A percentile compares a stretch with the other conserved stretches of the same genome.
Evolutionary conservation across 768 basidiomycete species (phyloP).

Genomic region (Xerocomus potaroensis): DNA sequence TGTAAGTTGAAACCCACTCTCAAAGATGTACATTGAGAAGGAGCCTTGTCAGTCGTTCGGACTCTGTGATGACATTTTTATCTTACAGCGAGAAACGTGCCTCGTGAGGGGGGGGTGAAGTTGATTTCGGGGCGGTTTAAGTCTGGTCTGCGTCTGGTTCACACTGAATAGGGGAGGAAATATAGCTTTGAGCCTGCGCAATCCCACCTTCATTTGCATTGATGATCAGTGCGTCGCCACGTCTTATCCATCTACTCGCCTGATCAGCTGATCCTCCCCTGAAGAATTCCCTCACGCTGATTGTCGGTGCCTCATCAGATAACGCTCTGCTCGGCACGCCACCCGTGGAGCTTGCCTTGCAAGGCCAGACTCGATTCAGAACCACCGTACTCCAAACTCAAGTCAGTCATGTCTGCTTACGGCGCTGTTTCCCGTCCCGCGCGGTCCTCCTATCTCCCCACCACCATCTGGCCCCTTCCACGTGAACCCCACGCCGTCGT

Average conservation of each 20-base stretch:
- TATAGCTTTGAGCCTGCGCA: neutral
- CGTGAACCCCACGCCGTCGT: constrained; percentile 19
- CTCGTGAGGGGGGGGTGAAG: no score
- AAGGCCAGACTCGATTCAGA: neutral
- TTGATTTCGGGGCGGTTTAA: no score
- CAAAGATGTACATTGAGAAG: no score
- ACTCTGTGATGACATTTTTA: no score
- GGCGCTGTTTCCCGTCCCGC: constrained; percentile 46
- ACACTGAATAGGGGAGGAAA: neutral
- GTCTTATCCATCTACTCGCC: neutral
- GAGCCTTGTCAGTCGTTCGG: no score
- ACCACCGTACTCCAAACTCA: no score
- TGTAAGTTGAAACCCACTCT: no score
- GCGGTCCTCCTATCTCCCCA: constrained; percentile 33
- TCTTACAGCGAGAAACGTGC: no score
- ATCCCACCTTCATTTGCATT: no score
- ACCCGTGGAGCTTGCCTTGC: neutral
- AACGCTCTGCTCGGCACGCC: no score
- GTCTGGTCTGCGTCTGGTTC: neutral
- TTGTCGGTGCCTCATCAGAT: neutral
- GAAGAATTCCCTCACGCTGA: no score
- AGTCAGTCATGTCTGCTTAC: constrained; percentile 62
- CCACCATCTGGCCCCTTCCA: constrained; percentile 45
- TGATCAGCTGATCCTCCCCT: constrained; percentile 6
- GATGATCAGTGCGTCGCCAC: neutral